Percentiles rank a stretch among this genome's conserved stretches.
Conservation (phyloP, 768 basidiomycete genomes). For the Cystofilobasidium macerans region DNA sequence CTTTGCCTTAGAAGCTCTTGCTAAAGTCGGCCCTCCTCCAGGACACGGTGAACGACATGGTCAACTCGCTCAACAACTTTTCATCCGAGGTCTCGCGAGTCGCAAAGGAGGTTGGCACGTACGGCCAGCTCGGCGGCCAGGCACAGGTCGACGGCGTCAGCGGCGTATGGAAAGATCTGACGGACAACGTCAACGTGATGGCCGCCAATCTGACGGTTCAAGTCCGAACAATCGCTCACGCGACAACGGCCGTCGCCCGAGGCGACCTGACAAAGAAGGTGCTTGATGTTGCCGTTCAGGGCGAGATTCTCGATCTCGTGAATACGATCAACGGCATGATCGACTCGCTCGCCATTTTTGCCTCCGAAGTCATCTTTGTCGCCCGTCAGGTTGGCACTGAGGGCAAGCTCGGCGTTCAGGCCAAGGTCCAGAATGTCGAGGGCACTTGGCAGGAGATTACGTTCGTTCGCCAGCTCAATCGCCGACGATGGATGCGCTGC, state of each 20-base stretch:
- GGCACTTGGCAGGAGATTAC: constrained; percentile 99
- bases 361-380: constrained; percentile 82
- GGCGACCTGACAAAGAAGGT: constrained; percentile 93
- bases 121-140: constrained; percentile 45
- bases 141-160: constrained; percentile 26
- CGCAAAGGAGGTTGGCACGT: constrained; percentile 56
- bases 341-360: constrained; percentile 75
- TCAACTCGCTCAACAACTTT: constrained; percentile 32
- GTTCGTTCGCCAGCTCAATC: constrained; percentile 43
- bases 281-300: constrained; percentile 77
- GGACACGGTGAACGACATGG: constrained; percentile 39
- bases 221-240: constrained; percentile 85
- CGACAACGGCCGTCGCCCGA: constrained; percentile 63
- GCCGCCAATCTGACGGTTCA: constrained; percentile 57
- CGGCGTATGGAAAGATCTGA: constrained; percentile 52
- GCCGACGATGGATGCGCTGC: constrained; percentile 16
- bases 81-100: constrained; percentile 39
- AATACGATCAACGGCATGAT: constrained; percentile 95
- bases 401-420: constrained; percentile 95
- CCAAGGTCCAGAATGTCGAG: constrained; percentile 90
- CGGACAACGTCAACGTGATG: constrained; percentile 64
- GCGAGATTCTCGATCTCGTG: constrained; percentile 90
- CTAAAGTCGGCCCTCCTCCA: no score
- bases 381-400: constrained; percentile 96
- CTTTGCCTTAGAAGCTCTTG: no score